Evolutionary conservation across 2,329 filamentous ascomycete genomes (phyloP).

Genomic region (Fusarium dimerum): DNA sequence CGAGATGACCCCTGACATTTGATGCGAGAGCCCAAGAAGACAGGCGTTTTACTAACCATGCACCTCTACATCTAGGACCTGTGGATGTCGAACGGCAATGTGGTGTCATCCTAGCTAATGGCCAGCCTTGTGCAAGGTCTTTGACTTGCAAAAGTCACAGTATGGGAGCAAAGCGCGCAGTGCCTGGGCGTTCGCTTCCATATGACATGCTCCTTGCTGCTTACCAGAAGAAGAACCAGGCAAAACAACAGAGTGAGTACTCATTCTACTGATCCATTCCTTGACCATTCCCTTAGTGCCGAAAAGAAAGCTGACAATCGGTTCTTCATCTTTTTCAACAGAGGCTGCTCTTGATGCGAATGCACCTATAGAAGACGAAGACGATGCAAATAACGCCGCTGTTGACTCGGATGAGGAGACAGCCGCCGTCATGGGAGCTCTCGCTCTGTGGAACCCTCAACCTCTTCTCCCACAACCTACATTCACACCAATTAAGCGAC

Average conservation of each 20-base stretch:
- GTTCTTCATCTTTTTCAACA: slow-evolving; percentile 18
- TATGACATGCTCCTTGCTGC: slow-evolving; percentile 90
- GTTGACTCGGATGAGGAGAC: slow-evolving; percentile 96
- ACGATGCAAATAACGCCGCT: slow-evolving; percentile 75
- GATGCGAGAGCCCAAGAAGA: no score
- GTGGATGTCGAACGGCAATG: slow-evolving; percentile 95
- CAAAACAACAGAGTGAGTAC: slow-evolving; percentile 87
- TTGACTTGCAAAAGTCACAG: slow-evolving; percentile 91
- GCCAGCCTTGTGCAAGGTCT: slow-evolving; percentile 82
- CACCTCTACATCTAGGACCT: slow-evolving; percentile 53
- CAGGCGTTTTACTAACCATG: slow-evolving; percentile 14
- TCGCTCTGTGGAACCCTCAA: slow-evolving; percentile 74
- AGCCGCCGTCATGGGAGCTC: slow-evolving; percentile 80
- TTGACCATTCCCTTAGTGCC: not conserved
- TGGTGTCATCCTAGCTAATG: slow-evolving; percentile 82
- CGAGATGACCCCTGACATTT: not conserved
- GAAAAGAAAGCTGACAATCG: slow-evolving; percentile 10
- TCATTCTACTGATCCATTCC: not conserved
- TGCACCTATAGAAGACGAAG: slow-evolving; percentile 82
- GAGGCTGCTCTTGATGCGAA: slow-evolving; percentile 95
- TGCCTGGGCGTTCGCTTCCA: slow-evolving; percentile 81
- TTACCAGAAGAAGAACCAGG: slow-evolving; percentile 98
- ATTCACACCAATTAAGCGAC: slow-evolving; percentile 61
- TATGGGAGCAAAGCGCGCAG: slow-evolving; percentile 92
- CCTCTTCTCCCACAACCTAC: slow-evolving; percentile 70